Conservation (phyloP, 106 monocot genomes). For the Allium cepa region DNA sequence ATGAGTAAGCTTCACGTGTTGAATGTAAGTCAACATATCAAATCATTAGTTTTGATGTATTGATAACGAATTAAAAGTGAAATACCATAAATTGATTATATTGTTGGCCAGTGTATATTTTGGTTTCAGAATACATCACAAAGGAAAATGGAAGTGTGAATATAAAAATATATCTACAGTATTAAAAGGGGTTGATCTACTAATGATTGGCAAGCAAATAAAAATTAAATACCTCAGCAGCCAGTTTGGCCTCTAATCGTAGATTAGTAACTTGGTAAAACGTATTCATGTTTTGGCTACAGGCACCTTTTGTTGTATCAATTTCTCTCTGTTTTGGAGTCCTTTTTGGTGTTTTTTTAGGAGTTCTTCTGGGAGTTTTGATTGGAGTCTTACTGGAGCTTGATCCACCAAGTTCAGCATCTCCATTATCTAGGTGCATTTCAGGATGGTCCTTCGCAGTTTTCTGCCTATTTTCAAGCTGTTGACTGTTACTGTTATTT, state of each 20-base stretch:
- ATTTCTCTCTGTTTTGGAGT: conserved; percentile 6
- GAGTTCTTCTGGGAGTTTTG: too few relatives aligned
- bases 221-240: conserved; percentile 34
- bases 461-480: conserved; percentile 6
- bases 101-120: too few relatives aligned
- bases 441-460: conserved; percentile 8
- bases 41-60: background rate
- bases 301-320: conserved; percentile 11
- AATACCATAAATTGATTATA: too few relatives aligned
- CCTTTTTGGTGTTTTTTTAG: too few relatives aligned
- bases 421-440: conserved; percentile 5
- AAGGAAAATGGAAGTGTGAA: background rate
- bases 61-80: background rate
- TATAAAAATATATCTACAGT: background rate
- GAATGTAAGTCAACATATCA: background rate
- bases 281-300: conserved; percentile 1
- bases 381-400: conserved; percentile 2
- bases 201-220: too few relatives aligned
- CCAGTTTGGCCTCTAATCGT: conserved; percentile 41
- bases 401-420: background rate
- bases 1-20: background rate
- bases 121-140: background rate
- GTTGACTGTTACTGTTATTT: conserved; percentile 13
- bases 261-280: conserved; percentile 17
- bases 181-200: too few relatives aligned